phyloP scores from a whole-genome alignment of 2,329 filamentous ascomycete genomes.

The Hypoxylon sp. region DNA sequence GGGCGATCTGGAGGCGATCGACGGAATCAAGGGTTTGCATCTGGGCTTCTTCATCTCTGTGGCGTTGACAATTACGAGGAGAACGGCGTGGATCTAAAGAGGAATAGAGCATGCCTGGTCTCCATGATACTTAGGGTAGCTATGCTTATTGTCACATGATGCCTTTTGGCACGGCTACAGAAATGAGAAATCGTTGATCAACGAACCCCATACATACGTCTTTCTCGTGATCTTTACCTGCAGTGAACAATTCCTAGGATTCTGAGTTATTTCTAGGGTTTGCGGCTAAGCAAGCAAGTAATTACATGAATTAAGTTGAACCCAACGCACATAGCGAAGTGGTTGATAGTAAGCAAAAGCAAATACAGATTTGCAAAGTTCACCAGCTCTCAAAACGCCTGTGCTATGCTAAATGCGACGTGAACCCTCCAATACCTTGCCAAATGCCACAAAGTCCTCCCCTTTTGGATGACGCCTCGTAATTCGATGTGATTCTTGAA shows the following conservation, averaged over 20 bases:
- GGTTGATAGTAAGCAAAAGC: not conserved
- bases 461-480: not conserved
- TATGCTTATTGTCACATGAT: slow-evolving; percentile 55
- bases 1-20: slow-evolving; percentile 54
- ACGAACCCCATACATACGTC: slow-evolving; percentile 25
- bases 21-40: slow-evolving; percentile 53
- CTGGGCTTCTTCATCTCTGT: slow-evolving; percentile 67
- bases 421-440: slow-evolving; percentile 12
- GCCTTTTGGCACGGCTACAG: slow-evolving; percentile 54
- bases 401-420: slow-evolving; percentile 25
- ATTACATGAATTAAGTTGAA: not conserved
- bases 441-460: slow-evolving; percentile 4
- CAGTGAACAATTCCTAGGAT: not conserved
- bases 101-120: slow-evolving; percentile 58
- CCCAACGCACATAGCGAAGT: not conserved
- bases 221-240: not conserved
- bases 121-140: slow-evolving; percentile 52
- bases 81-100: slow-evolving; percentile 78
- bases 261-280: not conserved
- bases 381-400: slow-evolving; percentile 24
- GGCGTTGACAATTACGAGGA: slow-evolving; percentile 80
- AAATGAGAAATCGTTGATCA: slow-evolving; percentile 51
- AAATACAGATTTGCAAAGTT: not conserved
- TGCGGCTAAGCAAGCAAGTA: not conserved
- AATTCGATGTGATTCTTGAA: not conserved